Evolutionary conservation across 75 land plant species (phyloP).

Genomic region (Azolla pinnata): DNA sequence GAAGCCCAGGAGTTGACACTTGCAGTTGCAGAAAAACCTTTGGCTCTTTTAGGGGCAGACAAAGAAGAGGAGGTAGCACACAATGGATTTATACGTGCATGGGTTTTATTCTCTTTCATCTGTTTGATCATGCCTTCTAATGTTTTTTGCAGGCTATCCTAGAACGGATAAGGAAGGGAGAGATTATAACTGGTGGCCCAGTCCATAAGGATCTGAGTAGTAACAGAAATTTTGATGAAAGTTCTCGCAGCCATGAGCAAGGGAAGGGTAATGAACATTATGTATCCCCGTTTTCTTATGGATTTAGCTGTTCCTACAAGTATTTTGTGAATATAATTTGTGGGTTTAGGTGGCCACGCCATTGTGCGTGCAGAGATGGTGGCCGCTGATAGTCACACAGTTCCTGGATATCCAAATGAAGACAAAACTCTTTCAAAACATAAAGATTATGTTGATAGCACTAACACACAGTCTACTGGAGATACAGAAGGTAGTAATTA

Average conservation of each 20-base stretch:
- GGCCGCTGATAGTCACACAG: not conserved
- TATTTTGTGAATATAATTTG: not conserved
- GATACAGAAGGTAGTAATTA: not conserved
- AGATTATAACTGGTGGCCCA: constrained; percentile 73
- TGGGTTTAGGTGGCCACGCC: not conserved
- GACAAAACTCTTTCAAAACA: not conserved
- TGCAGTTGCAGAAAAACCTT: constrained; percentile 52
- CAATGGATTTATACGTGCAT: constrained; percentile 8
- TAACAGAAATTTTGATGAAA: constrained; percentile 38
- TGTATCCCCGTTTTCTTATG: not conserved
- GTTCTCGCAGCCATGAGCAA: constrained; percentile 30
- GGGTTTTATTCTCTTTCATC: not conserved
- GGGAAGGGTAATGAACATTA: constrained; percentile 32
- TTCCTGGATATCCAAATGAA: not conserved
- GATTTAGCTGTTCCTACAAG: not conserved
- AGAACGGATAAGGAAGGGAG: constrained; percentile 82
- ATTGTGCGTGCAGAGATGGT: constrained; percentile 7
- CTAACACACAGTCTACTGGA: not conserved
- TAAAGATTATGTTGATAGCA: not conserved
- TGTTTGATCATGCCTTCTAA: not conserved
- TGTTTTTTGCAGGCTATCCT: constrained; percentile 45
- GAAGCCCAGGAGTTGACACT: constrained; percentile 59
- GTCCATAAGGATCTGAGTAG: constrained; percentile 47
- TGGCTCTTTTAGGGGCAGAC: constrained; percentile 70
- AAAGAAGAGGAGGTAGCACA: constrained; percentile 79